Evolutionary conservation across 2,329 filamentous ascomycete genomes (phyloP), one percentile per base, ranked within the genome.

Genomic region (Colletotrichum falcatum): DNA sequence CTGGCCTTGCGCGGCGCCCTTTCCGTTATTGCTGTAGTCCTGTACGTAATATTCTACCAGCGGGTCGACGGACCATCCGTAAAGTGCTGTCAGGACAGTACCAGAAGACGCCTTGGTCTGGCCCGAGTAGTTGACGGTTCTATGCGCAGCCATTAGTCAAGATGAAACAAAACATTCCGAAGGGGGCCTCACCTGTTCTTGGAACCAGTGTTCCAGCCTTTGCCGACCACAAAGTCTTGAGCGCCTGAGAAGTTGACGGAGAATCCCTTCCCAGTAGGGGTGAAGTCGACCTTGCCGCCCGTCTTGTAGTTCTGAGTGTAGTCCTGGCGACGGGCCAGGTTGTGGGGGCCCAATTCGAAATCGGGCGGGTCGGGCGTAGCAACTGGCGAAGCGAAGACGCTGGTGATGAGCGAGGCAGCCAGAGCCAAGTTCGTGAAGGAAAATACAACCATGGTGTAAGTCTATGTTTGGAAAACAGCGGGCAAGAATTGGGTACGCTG

Each of bases 31-130:
- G 33, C 64, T 65, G 18, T 54, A 54, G 70, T 89, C 87, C 73
- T 89, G 81, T 66, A 89, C 84, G 79, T 89, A 89, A 80, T 88
- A 89, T 74, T 89, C 87, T 75, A 88, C 81, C n/a, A 88, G 78
- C 0, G 86, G 85, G 76, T 81, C 83, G 20, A 75, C 79, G 1
- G 84, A 87, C 86, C 87, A 90, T 46, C 87, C 49, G 28, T 54
- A 54, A 1, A 54, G 28, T 11, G 49, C 30, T 3, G 14, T 14
- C 18, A 54, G 20, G 9, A 54, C 49, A n/a, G 49, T 54, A 9
- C 49, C 49, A 35, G 28, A 4, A 3, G 49, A n/a, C 28, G 49
- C 49, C 49, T 30, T 33, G 5, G 49, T 33, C 16, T 30, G 30
- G 18, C 49, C 49, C 4, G 26, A 33, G 28, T 33, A 54, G 2